Evolutionary conservation across 1,284 basidiomycete species (phyloP).

Genomic region (Ceratobasidium sp.): DNA sequence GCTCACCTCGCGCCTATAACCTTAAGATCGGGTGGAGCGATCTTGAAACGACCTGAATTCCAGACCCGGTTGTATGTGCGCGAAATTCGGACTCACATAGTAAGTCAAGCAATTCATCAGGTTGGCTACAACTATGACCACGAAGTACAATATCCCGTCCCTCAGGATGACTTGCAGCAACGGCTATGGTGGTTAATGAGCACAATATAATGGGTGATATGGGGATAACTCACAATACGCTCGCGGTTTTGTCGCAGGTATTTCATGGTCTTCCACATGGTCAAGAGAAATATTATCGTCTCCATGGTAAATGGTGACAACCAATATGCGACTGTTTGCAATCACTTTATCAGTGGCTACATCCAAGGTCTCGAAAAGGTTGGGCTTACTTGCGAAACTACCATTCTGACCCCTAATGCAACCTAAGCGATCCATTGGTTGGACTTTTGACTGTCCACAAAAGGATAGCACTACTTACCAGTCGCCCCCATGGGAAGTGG

Average conservation of each 20-base stretch:
- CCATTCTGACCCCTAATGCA: constrained; percentile 5
- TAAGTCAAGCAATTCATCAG: constrained; percentile 28
- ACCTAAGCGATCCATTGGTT: not conserved
- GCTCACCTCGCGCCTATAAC: constrained; percentile 41
- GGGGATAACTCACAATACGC: constrained; percentile 10
- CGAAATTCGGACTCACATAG: constrained; percentile 7
- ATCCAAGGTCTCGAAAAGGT: no score
- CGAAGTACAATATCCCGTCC: constrained; percentile 39
- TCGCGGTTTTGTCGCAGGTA: constrained; percentile 6
- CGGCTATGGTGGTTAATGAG: not conserved
- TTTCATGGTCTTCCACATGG: constrained; percentile 20
- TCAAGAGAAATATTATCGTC: constrained; percentile 23
- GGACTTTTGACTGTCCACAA: no score
- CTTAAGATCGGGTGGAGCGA: constrained; percentile 23
- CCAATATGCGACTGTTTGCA: constrained; percentile 28
- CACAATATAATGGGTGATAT: not conserved
- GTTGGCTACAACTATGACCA: constrained; percentile 29
- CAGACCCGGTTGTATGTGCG: not conserved
- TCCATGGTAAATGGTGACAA: constrained; percentile 32
- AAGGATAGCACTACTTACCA: not conserved
- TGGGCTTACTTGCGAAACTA: not conserved
- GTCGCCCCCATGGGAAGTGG: not conserved
- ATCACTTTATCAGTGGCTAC: not conserved
- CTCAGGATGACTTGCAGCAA: constrained; percentile 32
- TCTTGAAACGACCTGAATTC: not conserved